These are phyloP conservation scores for Eucalyptus curtisii DNA, from an alignment of 345 rosid genomes.

Conservation along the genomic window DNA sequence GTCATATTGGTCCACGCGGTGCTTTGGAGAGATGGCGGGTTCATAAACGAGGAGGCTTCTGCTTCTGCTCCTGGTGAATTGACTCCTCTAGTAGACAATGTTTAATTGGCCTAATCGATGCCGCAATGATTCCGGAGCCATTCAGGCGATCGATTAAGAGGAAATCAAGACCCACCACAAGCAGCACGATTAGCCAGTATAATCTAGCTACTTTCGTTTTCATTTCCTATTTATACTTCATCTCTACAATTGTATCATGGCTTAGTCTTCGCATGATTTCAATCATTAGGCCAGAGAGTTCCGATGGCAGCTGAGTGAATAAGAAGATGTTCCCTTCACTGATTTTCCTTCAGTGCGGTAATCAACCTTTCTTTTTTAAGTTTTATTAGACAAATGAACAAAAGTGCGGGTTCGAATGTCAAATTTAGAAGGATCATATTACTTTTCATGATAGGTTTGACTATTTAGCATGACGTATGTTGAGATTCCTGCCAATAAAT, in stretches of 20 bases:
- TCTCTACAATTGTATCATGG: neutral
- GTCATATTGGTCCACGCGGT: slow-evolving; percentile 10
- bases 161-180: no score
- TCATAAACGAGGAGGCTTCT: neutral
- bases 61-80: no score
- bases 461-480: neutral
- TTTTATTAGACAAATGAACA: neutral
- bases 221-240: neutral
- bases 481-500: neutral
- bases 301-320: neutral
- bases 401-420: neutral
- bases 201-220: neutral
- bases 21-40: slow-evolving; percentile 1
- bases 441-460: neutral
- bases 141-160: no score
- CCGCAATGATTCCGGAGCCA: fast-evolving
- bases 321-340: neutral
- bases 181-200: neutral
- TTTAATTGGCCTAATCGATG: no score
- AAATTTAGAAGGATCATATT: neutral
- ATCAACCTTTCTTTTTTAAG: no score
- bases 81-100: neutral
- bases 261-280: neutral
- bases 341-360: neutral
- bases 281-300: neutral